These are phyloP conservation scores for Ascomycota sp. DNA, from an alignment of 2,329 filamentous ascomycete genomes.

Conservation along the genomic window DNA sequence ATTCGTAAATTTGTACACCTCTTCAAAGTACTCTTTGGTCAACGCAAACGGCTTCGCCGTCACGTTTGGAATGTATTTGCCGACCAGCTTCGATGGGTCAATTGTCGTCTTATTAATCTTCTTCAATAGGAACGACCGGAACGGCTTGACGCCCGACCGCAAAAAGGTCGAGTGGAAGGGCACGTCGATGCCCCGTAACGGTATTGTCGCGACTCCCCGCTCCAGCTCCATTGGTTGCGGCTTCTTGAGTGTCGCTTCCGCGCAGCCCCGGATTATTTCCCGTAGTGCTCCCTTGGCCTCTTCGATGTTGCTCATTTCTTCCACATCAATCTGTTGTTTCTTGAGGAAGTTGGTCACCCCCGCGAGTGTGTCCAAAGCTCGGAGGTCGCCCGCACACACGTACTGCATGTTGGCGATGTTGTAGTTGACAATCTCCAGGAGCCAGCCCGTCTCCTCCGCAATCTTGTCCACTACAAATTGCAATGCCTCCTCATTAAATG, in stretches of 20 bases:
- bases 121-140: slow-evolving; percentile 94
- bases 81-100: slow-evolving; percentile 85
- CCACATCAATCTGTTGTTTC: slow-evolving; percentile 90
- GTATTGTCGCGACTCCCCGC: slow-evolving; percentile 90
- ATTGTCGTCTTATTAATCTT: slow-evolving; percentile 99
- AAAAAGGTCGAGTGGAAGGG: slow-evolving; percentile 98
- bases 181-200: slow-evolving; percentile 89
- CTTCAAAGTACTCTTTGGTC: slow-evolving; percentile 97
- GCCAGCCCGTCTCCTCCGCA: slow-evolving; percentile 78
- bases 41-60: slow-evolving; percentile 88
- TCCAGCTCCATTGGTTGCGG: slow-evolving; percentile 71
- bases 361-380: slow-evolving; percentile 47
- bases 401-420: slow-evolving; percentile 59
- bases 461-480: slow-evolving; percentile 96
- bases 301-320: slow-evolving; percentile 71
- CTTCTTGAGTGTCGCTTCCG: slow-evolving; percentile 71
- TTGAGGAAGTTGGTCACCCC: slow-evolving; percentile 90
- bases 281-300: slow-evolving; percentile 77
- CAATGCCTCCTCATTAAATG: slow-evolving; percentile 90
- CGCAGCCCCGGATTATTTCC: slow-evolving; percentile 75
- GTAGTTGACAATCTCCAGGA: slow-evolving; percentile 97
- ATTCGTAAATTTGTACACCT: slow-evolving; percentile 88
- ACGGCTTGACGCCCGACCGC: slow-evolving; percentile 93
- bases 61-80: slow-evolving; percentile 98
- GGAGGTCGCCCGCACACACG: slow-evolving; percentile 47